Conservation (phyloP, 176 grass and related monocot species). For the Aechmea fasciata region DNA sequence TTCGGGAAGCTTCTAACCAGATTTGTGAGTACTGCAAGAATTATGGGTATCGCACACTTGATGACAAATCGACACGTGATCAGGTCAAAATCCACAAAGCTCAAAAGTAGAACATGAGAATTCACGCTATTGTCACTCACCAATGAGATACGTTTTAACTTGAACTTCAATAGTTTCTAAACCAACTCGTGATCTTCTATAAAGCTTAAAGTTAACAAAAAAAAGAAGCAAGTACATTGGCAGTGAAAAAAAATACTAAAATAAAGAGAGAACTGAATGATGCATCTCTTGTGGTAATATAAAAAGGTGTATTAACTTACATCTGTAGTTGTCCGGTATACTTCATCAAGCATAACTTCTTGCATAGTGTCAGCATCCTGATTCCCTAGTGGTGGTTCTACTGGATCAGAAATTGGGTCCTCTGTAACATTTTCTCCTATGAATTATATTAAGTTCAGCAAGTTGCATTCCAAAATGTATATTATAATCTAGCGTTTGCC, state of each 20-base stretch:
- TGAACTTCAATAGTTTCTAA: too few relatives aligned
- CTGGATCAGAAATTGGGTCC: constrained; percentile 16
- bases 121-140: too few relatives aligned
- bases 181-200: too few relatives aligned
- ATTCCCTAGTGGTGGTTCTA: constrained; percentile 29
- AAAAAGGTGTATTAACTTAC: constrained; percentile 27
- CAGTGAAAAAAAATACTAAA: neutral
- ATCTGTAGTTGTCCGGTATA: constrained; percentile 41
- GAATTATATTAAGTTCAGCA: neutral
- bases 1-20: too few relatives aligned
- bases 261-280: neutral
- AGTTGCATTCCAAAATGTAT: neutral
- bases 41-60: too few relatives aligned
- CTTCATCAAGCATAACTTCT: constrained; percentile 68
- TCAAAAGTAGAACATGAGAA: neutral
- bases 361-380: constrained; percentile 31
- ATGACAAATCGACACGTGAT: neutral
- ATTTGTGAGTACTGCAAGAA: too few relatives aligned
- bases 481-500: neutral
- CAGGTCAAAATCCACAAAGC: neutral
- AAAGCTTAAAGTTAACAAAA: too few relatives aligned
- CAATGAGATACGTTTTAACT: too few relatives aligned
- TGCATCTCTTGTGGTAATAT: neutral
- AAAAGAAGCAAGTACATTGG: neutral
- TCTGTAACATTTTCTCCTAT: constrained; percentile 16